Evolutionary conservation across 2,329 filamentous ascomycete genomes (phyloP).

Genomic region (Aspergillus sp.): DNA sequence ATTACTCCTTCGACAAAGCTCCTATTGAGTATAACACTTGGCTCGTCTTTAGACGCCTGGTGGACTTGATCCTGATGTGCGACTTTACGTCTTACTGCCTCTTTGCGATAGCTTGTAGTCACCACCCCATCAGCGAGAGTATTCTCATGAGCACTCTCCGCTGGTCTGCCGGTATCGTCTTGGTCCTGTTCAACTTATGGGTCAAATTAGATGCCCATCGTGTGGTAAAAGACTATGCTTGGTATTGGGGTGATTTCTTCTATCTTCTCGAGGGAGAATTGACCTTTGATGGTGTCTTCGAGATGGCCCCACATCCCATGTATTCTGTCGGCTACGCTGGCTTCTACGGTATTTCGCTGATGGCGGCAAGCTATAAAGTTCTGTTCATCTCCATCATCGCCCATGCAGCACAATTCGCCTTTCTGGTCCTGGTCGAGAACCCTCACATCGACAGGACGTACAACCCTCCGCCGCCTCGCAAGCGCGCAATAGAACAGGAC

Average conservation of each 20-base stretch:
- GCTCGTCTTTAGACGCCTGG: conserved; percentile 89
- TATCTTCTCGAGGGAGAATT: conserved; percentile 96
- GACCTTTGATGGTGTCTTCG: conserved; percentile 97
- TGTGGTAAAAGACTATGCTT: conserved; percentile 97
- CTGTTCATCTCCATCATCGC: conserved; percentile 94
- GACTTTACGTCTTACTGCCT: conserved; percentile 96
- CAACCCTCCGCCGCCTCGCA: conserved; percentile 73
- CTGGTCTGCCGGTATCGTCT: conserved; percentile 68
- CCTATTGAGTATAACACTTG: conserved; percentile 99
- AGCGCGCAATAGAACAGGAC: conserved; percentile 35
- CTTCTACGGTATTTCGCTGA: conserved; percentile 96
- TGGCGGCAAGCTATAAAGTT: conserved; percentile 96
- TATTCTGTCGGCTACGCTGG: conserved; percentile 97
- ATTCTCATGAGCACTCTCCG: conserved; percentile 62
- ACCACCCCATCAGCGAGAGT: conserved; percentile 66
- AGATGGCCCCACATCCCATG: conserved; percentile 98
- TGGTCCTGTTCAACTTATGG: conserved; percentile 95
- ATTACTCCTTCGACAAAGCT: conserved; percentile 89
- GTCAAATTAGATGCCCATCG: conserved; percentile 96
- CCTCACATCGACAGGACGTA: conserved; percentile 98
- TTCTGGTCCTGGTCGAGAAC: conserved; percentile 86
- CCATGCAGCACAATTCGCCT: conserved; percentile 88
- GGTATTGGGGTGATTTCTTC: conserved; percentile 99
- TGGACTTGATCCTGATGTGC: conserved; percentile 97
- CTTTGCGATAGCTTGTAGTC: conserved; percentile 83